Percentiles rank a stretch among this genome's conserved stretches.
phyloP scores from a whole-genome alignment of 768 basidiomycete species.

The Suillus occidentalis region DNA sequence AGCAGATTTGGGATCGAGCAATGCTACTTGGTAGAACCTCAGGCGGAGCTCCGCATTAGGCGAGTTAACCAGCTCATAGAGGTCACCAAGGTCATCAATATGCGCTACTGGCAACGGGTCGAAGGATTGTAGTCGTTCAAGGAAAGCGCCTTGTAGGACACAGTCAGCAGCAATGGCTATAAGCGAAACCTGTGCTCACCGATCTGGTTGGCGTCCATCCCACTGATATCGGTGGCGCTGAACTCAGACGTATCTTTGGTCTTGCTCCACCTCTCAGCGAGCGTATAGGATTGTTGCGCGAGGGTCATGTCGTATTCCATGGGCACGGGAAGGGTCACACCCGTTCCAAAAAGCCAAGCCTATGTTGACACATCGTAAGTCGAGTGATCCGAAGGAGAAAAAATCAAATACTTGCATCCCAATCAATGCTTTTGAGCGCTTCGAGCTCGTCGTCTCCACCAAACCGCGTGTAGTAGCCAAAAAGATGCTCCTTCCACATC shows the following conservation, averaged over 20 bases:
- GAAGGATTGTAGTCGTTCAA: slow-evolving; percentile 73
- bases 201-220: slow-evolving; percentile 76
- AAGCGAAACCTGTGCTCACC: slow-evolving; percentile 39
- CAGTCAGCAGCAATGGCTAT: neutral
- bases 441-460: slow-evolving; percentile 62
- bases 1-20: slow-evolving; percentile 48
- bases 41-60: slow-evolving; percentile 76
- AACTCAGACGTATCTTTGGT: slow-evolving; percentile 49
- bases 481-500: slow-evolving; percentile 82
- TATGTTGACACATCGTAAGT: slow-evolving; percentile 22
- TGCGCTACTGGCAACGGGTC: slow-evolving; percentile 58
- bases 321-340: slow-evolving; percentile 67
- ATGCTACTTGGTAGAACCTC: slow-evolving; percentile 74
- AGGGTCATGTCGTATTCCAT: slow-evolving; percentile 76
- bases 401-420: slow-evolving; percentile 56
- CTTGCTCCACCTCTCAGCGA: slow-evolving; percentile 74
- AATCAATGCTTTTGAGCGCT: slow-evolving; percentile 68
- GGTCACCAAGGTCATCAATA: slow-evolving; percentile 54
- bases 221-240: slow-evolving; percentile 54
- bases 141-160: slow-evolving; percentile 65
- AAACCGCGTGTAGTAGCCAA: slow-evolving; percentile 61
- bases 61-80: slow-evolving; percentile 48
- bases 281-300: slow-evolving; percentile 64
- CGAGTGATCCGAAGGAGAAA: neutral
- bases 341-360: slow-evolving; percentile 86